Percentiles rank a stretch among this genome's conserved stretches.
Evolutionary conservation across 2,329 filamentous ascomycete genomes (phyloP).

Genomic region (Aspergillus viridinutans): DNA sequence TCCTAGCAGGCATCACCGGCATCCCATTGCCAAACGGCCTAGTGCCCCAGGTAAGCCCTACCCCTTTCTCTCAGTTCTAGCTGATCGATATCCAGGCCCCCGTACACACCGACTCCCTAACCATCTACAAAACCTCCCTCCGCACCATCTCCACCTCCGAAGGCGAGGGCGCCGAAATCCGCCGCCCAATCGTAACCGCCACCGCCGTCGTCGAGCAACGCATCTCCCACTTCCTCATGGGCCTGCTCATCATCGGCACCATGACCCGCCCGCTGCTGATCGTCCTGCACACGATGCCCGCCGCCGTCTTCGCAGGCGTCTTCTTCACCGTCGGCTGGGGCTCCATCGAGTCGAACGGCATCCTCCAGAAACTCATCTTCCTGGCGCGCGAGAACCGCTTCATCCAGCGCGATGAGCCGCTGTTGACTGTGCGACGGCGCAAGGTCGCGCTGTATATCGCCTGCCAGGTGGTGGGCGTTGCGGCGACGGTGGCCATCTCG

Average conservation of each 20-base stretch:
- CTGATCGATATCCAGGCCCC: conserved; percentile 37
- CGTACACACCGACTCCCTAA: conserved; percentile 55
- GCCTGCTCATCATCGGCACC: conserved; percentile 68
- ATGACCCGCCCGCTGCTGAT: conserved; percentile 69
- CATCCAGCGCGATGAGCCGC: conserved; percentile 49
- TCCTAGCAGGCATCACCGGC: conserved; percentile 66
- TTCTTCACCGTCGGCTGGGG: conserved; percentile 80
- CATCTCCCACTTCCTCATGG: conserved; percentile 70
- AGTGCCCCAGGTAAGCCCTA: conserved; percentile 43
- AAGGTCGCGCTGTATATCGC: conserved; percentile 50
- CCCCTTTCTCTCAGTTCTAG: no score
- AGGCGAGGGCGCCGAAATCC: conserved; percentile 56
- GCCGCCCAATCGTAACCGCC: conserved; percentile 44
- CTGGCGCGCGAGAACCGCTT: conserved; percentile 58
- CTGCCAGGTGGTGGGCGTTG: conserved; percentile 50
- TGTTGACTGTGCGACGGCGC: conserved; percentile 41
- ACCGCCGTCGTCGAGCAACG: conserved; percentile 59
- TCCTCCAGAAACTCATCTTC: conserved; percentile 67
- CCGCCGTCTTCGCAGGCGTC: conserved; percentile 69
- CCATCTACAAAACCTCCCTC: conserved; percentile 70
- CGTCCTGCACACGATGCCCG: conserved; percentile 69
- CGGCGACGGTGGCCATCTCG: conserved; percentile 54
- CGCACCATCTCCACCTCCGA: conserved; percentile 60
- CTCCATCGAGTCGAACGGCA: conserved; percentile 68
- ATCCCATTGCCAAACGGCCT: conserved; percentile 75